These are phyloP conservation scores for Backusella circina DNA, from an alignment of 192 early-diverging fungal genomes.

Conservation along the genomic window DNA sequence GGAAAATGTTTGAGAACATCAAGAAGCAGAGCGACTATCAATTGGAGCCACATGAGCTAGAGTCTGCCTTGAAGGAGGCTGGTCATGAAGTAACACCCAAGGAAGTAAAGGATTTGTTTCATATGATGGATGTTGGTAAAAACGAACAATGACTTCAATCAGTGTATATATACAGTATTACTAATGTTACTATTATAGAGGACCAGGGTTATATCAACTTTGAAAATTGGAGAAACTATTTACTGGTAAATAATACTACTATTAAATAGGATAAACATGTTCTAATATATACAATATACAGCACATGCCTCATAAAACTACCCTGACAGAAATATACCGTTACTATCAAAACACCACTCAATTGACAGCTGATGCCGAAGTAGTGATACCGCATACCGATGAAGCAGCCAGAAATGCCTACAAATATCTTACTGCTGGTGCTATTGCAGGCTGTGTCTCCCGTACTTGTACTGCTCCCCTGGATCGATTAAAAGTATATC, in stretches of 20 bases:
- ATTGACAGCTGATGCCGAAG: slow-evolving; percentile 63
- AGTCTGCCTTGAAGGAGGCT: slow-evolving; percentile 45
- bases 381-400: slow-evolving; percentile 51
- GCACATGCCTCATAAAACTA: slow-evolving; percentile 56
- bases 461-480: slow-evolving; percentile 70
- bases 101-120: slow-evolving; percentile 55
- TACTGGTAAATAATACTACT: slow-evolving; percentile 33
- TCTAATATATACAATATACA: too few relatives aligned
- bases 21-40: slow-evolving; percentile 54
- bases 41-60: slow-evolving; percentile 55
- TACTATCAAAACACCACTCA: slow-evolving; percentile 57
- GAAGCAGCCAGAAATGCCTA: slow-evolving; percentile 39
- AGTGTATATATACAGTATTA: too few relatives aligned
- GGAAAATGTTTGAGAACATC: slow-evolving; percentile 58
- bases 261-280: too few relatives aligned
- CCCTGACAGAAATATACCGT: slow-evolving; percentile 56
- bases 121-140: slow-evolving; percentile 49
- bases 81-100: slow-evolving; percentile 56
- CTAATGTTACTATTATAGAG: slow-evolving; percentile 22
- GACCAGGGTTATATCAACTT: slow-evolving; percentile 59
- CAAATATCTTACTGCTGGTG: slow-evolving; percentile 66
- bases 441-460: slow-evolving; percentile 66
- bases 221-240: slow-evolving; percentile 61
- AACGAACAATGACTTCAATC: background rate
- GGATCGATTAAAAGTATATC: slow-evolving; percentile 65